Evolutionary conservation across 257 asterid species (phyloP), one percentile per base, ranked within the genome.

Genomic region (Sherardia arvensis): DNA sequence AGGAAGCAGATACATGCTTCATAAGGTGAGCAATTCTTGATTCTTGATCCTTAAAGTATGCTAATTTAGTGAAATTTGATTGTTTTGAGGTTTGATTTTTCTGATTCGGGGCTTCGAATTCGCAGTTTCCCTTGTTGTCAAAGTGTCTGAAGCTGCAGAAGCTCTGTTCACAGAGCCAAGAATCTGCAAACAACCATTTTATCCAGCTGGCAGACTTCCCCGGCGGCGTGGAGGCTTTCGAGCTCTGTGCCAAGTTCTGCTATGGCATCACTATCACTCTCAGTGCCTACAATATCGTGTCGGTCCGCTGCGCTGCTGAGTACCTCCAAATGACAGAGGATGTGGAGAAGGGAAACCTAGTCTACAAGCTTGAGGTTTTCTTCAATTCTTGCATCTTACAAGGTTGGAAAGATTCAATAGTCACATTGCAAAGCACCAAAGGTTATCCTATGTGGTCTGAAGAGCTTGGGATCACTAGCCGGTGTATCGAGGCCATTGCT

Each of bases 41-140:
- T 28, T 32, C 54, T 38, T 53, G 27, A 54, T 22, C 12, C 38
- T 38, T 5, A 17, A 43, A 43, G 17, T 14, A 7, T 45, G 18
- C 0, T 10, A 5, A 49, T 49, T 20, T n/a, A 18, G 23, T 17
- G 55, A 34, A 43, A 47, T 0, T 8, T 22, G 58, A 7, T 22
- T 53, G 28, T 20, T 43, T 53, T 22, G 58, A 53, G 27, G 47
- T 11, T 38, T 12, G 18, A 38, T 38, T 38, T 38, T 38, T 11
- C 15, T n/a, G 14, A 3, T 12, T 11, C 12, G 0, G 18, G 47
- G 12, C 27, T 49, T n/a, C 0, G 62, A 33, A 5, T 12, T 26
- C 48, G 64, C 91, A 91, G 98, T 91, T 91, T 84, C 98, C 98
- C 23, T 82, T 91, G 78, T 70, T 91, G 25, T 91, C 98, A 22